A percentile compares a stretch with the other conserved stretches of the same genome.
phyloP scores from a whole-genome alignment of 129 eudicot species.

The Erigeron canadensis region DNA sequence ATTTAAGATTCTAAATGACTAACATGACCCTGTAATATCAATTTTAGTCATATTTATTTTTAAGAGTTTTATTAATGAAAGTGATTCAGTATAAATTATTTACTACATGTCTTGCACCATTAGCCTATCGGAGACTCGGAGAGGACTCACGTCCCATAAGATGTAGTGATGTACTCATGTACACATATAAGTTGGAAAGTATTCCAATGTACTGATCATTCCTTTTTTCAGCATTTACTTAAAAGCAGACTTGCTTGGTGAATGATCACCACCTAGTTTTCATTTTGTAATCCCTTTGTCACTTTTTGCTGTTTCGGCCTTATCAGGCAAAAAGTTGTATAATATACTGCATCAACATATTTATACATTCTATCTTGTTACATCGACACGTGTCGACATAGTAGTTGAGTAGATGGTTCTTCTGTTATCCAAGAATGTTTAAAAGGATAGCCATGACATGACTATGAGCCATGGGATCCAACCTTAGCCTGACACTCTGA shows the following conservation, averaged over 20 bases:
- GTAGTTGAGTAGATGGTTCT: slow-evolving; percentile 9
- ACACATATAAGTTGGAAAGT: too few species aligned
- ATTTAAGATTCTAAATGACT: too few species aligned
- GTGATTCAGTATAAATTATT: too few species aligned
- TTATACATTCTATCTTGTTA: not conserved
- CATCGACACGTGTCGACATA: slow-evolving; percentile 28
- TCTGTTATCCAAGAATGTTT: slow-evolving; percentile 23
- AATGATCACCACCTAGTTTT: not conserved
- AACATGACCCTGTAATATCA: too few species aligned
- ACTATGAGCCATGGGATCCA: slow-evolving; percentile 15
- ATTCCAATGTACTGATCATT: not conserved
- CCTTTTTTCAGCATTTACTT: not conserved
- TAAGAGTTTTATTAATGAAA: too few species aligned
- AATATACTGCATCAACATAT: not conserved
- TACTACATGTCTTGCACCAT: too few species aligned
- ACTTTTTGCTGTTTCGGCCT: not conserved
- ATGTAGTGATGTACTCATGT: too few species aligned
- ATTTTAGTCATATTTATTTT: too few species aligned
- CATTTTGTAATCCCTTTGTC: not conserved
- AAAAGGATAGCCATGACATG: slow-evolving; percentile 22
- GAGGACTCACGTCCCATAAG: too few species aligned
- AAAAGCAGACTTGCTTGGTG: not conserved
- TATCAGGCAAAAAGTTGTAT: not conserved
- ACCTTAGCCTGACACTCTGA: slow-evolving; percentile 35
- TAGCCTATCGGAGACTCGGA: too few species aligned